phyloP scores from a whole-genome alignment of 768 basidiomycete genomes.

The Mrakia hoshinonis region DNA sequence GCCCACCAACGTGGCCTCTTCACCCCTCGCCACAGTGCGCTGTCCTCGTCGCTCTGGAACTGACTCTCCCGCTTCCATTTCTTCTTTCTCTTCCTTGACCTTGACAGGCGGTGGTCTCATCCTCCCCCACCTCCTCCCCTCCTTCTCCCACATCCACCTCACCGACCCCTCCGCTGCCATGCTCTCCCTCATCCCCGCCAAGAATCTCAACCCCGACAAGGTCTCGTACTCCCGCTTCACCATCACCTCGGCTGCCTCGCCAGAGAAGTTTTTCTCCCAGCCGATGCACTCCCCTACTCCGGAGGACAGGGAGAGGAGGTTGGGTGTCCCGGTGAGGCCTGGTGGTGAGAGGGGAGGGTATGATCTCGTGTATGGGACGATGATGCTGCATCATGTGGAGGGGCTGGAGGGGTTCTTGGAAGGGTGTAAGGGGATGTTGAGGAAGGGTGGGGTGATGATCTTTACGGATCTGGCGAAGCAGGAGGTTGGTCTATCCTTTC shows the following conservation, averaged over 20 bases:
- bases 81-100: not conserved
- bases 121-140: not conserved
- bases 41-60: not conserved
- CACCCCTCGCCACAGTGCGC: not conserved
- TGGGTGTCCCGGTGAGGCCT: too few species aligned
- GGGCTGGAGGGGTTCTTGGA: not conserved
- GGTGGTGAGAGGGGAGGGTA: not conserved
- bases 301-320: not conserved
- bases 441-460: not conserved
- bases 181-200: not conserved
- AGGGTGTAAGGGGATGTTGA: not conserved
- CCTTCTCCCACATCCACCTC: not conserved
- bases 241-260: not conserved
- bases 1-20: not conserved
- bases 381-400: conserved; percentile 2
- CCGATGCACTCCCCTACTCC: not conserved
- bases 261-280: not conserved
- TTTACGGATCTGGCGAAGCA: not conserved
- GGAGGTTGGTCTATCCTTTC: not conserved
- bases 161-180: not conserved
- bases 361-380: not conserved
- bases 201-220: not conserved
- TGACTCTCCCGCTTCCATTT: not conserved
- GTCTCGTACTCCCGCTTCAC: not conserved
- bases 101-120: not conserved